Percentiles rank a stretch among this genome's conserved stretches.
These are phyloP conservation scores for Metschnikowia colocasiae DNA, from an alignment of 805 yeast species.

Conservation along the genomic window DNA sequence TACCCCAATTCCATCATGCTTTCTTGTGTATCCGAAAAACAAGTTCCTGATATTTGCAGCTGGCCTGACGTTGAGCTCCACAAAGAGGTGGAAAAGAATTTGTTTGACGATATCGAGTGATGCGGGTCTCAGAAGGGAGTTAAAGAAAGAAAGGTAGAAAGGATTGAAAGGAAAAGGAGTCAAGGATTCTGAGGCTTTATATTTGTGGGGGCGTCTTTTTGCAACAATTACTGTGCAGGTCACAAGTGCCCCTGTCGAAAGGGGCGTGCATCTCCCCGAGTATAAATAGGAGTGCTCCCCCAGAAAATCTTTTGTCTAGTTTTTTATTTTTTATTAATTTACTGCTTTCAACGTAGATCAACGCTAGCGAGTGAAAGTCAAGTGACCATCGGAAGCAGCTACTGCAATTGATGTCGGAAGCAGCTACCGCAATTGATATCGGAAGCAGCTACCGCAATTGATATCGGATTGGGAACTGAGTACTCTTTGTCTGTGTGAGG, in stretches of 20 bases:
- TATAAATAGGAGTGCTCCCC: background rate
- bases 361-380: too few relatives aligned
- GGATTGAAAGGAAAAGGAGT: background rate
- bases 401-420: background rate
- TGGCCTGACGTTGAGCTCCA: slow-evolving; percentile 10
- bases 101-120: background rate
- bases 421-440: too few relatives aligned
- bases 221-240: background rate
- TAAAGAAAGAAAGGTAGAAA: background rate
- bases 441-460: too few relatives aligned
- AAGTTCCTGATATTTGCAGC: slow-evolving; percentile 12
- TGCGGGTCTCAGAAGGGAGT: background rate
- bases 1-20: slow-evolving; percentile 10
- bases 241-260: background rate
- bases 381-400: background rate
- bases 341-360: too few relatives aligned
- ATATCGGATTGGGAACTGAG: too few relatives aligned
- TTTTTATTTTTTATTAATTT: too few relatives aligned
- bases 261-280: background rate
- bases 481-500: too few relatives aligned
- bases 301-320: background rate
- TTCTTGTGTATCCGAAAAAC: slow-evolving; percentile 15
- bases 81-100: background rate
- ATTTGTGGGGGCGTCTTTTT: background rate
- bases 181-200: background rate